Base-by-base conservation (phyloP, 1,284 basidiomycete species). In the Ceratobasidium sp. region DNA sequence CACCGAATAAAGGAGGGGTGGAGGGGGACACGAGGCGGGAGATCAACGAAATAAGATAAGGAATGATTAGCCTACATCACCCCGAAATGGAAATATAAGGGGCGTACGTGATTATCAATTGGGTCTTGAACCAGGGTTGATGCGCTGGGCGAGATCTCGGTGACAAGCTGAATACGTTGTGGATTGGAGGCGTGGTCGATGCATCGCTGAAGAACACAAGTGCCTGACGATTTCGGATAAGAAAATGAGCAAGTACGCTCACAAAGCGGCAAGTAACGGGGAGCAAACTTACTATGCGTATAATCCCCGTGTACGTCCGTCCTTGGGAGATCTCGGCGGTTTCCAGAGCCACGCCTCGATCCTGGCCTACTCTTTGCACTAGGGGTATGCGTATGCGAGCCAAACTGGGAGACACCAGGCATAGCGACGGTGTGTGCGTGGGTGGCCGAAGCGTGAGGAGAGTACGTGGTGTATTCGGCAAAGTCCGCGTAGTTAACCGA, bases 131-230 rank as follows among this genome's bases (percentile, higher is more conserved):
- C 98, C 79, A 99, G 90, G 28, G 97, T 98, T 80, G 99, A 89
- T 9, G 97, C 97, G 83, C 99, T 97, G 88, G 95, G 98, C 40
- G 97, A 99, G 86, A 99, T 99, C 89, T 99, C 98, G 80, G 97
- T 97, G 78, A 99, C 98, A 75, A 99, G 91, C 87, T 99, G 98
- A 79, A 98, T 89, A 55, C 98, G 93, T 86, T 99, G 98, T 79
- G 93, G 91, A 81, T 98, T 96, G 1, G 96, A 97, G 1, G 98
- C 98, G 84, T 99, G 98, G 85, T 99, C 98, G 82, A 99, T 97
- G 87, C 97, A 99, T 79, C 98, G 92, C 87, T 99, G 98, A 63
- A 99, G 89, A 71, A 99, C 98, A 85, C 98, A 99, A 87, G 97
- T 95, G 83, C 97, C 96, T 56, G 83, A 83, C 64, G 95, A 95